Evolutionary conservation across 2,329 filamentous ascomycete genomes (phyloP).

Genomic region (Aureobasidium pullulans): DNA sequence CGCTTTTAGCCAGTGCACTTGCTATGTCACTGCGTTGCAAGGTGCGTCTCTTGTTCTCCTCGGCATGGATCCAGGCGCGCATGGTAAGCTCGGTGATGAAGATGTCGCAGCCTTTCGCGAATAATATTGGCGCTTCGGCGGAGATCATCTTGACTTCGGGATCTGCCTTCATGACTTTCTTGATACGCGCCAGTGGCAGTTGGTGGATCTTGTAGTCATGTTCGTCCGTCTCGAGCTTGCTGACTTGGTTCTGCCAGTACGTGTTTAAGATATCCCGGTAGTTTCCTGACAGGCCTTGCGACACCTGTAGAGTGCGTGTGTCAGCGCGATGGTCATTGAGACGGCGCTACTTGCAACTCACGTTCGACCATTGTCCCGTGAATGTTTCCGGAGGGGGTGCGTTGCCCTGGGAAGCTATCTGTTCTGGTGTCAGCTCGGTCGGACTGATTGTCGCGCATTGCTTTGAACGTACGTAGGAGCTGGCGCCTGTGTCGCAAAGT

Average conservation of each 20-base stretch:
- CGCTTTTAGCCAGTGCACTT: conserved; percentile 88
- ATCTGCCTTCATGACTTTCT: conserved; percentile 99
- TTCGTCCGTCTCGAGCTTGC: conserved; percentile 84
- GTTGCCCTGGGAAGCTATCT: conserved; percentile 82
- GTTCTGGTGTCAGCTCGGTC: conserved; percentile 20
- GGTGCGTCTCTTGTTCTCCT: conserved; percentile 96
- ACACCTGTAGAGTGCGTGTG: conserved; percentile 55
- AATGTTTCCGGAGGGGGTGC: conserved; percentile 86
- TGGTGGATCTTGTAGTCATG: conserved; percentile 99
- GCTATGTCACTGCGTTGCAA: conserved; percentile 95
- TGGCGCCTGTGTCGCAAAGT: conserved; percentile 48
- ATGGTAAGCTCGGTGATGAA: conserved; percentile 99
- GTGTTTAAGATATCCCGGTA: conserved; percentile 97
- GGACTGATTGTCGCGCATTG: conserved; percentile 4
- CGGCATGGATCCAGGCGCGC: conserved; percentile 98
- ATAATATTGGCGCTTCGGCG: conserved; percentile 92
- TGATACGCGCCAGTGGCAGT: conserved; percentile 92
- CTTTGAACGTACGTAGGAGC: conserved; percentile 52
- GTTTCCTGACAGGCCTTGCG: conserved; percentile 84
- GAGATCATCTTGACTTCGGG: conserved; percentile 99
- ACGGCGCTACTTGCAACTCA: conserved; percentile 36
- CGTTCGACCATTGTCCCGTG: conserved; percentile 91
- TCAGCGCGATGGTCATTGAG: neutral
- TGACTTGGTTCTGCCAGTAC: conserved; percentile 99
- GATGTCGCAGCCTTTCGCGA: conserved; percentile 97